Percentiles rank a stretch among this genome's conserved stretches.
phyloP scores from a whole-genome alignment of 306 rosid species.

The Styphnolobium japonicum region DNA sequence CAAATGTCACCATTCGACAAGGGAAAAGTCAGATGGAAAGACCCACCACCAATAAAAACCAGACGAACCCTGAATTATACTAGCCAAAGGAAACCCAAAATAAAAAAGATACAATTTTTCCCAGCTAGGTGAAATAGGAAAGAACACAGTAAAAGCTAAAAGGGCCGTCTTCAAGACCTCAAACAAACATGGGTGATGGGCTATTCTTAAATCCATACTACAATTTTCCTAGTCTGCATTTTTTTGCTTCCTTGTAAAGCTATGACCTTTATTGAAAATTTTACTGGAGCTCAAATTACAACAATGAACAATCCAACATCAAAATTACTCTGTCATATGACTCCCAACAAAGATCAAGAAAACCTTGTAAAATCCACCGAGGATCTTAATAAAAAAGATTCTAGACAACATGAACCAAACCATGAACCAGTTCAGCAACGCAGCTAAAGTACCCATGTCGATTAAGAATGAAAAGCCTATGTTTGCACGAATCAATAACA shows the following conservation, averaged over 20 bases:
- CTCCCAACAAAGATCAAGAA: neutral
- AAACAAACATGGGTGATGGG: neutral
- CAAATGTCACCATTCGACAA: neutral
- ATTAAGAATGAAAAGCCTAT: no score
- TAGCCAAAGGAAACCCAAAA: neutral
- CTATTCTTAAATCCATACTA: neutral
- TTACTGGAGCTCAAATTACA: neutral
- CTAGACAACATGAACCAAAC: neutral
- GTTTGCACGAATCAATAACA: no score
- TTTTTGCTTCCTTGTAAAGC: neutral
- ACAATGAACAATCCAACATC: constrained; percentile 16
- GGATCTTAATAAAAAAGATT: neutral
- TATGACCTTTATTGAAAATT: neutral
- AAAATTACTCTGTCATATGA: neutral
- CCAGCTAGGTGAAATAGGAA: neutral
- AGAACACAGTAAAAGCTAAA: neutral
- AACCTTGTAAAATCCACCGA: no score
- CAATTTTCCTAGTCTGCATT: neutral
- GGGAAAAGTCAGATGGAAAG: neutral
- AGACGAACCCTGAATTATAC: neutral
- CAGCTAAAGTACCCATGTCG: no score
- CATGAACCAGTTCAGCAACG: no score
- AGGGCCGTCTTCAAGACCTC: neutral
- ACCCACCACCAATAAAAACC: constrained; percentile 6
- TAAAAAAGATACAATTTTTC: neutral